These are phyloP conservation scores for Boletus subcaerulescens DNA, from an alignment of 768 basidiomycete genomes.

Conservation along the genomic window DNA sequence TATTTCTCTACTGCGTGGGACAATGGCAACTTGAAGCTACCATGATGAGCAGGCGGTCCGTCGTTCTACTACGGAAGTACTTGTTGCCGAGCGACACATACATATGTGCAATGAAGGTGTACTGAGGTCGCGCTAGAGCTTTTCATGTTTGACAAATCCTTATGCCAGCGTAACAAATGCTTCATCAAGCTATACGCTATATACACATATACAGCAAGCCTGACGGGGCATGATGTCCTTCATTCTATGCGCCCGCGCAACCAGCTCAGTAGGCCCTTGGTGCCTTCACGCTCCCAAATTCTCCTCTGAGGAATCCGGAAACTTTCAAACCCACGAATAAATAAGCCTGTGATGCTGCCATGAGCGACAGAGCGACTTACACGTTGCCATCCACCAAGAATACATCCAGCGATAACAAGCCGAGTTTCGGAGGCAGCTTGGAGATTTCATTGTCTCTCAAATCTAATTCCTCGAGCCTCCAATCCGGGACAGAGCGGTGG, in stretches of 20 bases:
- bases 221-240: background rate
- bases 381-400: constrained; percentile 82
- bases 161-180: background rate
- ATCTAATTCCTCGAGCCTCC: constrained; percentile 83
- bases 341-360: background rate
- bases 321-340: constrained; percentile 33
- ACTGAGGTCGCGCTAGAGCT: background rate
- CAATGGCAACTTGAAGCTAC: too few relatives aligned
- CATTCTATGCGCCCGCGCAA: constrained; percentile 70
- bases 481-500: constrained; percentile 56
- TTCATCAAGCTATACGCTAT: background rate
- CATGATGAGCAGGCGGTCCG: too few relatives aligned
- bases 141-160: background rate
- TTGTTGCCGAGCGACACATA: too few relatives aligned
- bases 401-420: constrained; percentile 73
- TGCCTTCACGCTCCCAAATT: constrained; percentile 87
- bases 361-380: constrained; percentile 44
- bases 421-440: constrained; percentile 65
- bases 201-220: background rate
- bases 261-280: constrained; percentile 78
- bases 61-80: too few relatives aligned
- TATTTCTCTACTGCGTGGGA: too few relatives aligned
- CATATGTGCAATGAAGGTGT: too few relatives aligned
- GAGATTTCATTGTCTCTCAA: constrained; percentile 78
- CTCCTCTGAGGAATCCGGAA: constrained; percentile 79